Conservation (phyloP, 2,329 filamentous ascomycete species). For the Bipolaris bicolor region DNA sequence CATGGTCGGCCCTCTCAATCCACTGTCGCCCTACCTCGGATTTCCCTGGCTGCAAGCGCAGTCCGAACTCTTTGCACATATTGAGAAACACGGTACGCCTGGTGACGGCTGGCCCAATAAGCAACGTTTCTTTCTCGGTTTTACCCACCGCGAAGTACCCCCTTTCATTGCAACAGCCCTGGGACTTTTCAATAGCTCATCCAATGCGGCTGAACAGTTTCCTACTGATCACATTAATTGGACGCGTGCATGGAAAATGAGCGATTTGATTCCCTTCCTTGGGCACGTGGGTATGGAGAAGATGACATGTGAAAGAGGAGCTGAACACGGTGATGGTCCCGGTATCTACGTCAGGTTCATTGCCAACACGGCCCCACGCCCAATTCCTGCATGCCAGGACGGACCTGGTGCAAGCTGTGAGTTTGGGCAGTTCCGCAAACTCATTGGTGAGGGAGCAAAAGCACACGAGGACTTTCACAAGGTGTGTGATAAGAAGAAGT, state of each 20-base stretch:
- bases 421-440: slow-evolving; percentile 51
- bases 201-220: slow-evolving; percentile 67
- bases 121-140: slow-evolving; percentile 69
- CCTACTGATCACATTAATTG: slow-evolving; percentile 64
- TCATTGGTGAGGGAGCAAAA: slow-evolving; percentile 51
- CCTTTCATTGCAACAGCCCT: slow-evolving; percentile 70
- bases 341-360: slow-evolving; percentile 61
- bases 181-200: slow-evolving; percentile 71
- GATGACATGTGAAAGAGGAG: slow-evolving; percentile 62
- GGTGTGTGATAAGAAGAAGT: slow-evolving; percentile 36
- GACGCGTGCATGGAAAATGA: slow-evolving; percentile 67
- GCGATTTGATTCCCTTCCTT: slow-evolving; percentile 67
- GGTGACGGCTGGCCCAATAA: slow-evolving; percentile 44
- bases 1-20: slow-evolving; percentile 68
- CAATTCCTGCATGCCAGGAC: slow-evolving; percentile 55
- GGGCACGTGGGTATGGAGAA: slow-evolving; percentile 70
- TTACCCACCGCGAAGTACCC: slow-evolving; percentile 71
- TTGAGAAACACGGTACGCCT: slow-evolving; percentile 48
- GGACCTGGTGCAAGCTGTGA: slow-evolving; percentile 59
- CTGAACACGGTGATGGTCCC: slow-evolving; percentile 51
- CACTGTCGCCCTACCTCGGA: slow-evolving; percentile 62
- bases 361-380: slow-evolving; percentile 58
- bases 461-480: slow-evolving; percentile 38
- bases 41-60: slow-evolving; percentile 71
- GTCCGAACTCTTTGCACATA: slow-evolving; percentile 44